Evolutionary conservation across 345 rosid genomes (phyloP).

Genomic region (Jatropha curcas): DNA sequence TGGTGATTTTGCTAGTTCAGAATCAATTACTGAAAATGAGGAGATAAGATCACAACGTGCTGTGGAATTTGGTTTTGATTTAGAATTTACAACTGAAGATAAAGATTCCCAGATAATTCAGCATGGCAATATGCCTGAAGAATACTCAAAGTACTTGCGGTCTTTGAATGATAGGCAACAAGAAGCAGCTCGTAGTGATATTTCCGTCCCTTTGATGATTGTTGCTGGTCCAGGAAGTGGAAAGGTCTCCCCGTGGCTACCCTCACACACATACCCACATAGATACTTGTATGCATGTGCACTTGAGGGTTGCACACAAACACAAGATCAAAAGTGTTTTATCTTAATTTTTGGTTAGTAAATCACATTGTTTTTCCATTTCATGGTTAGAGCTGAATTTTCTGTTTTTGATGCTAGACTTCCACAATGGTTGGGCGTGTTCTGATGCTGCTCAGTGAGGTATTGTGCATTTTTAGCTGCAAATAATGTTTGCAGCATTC

Average conservation of each 20-base stretch:
- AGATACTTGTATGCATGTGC: not conserved
- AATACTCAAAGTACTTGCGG: slow-evolving; percentile 58
- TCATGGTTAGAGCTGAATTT: slow-evolving; percentile 17
- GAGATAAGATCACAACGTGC: slow-evolving; percentile 3
- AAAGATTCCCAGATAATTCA: slow-evolving; percentile 24
- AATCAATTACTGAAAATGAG: slow-evolving; percentile 18
- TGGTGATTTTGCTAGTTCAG: slow-evolving; percentile 20
- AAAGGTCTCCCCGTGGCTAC: slow-evolving; percentile 52
- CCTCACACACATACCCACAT: not conserved
- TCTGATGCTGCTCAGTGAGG: slow-evolving; percentile 70
- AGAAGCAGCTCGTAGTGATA: slow-evolving; percentile 80
- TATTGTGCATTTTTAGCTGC: slow-evolving; percentile 28
- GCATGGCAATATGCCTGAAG: slow-evolving; percentile 54
- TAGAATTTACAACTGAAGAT: slow-evolving; percentile 26
- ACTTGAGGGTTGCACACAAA: not conserved
- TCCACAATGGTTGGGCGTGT: slow-evolving; percentile 98
- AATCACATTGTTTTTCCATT: slow-evolving; percentile 9
- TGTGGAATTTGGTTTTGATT: slow-evolving; percentile 7
- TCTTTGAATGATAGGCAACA: slow-evolving; percentile 78
- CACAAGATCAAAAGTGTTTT: not conserved
- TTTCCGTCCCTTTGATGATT: slow-evolving; percentile 81
- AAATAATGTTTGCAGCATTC: slow-evolving; percentile 13
- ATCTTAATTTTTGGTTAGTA: not conserved
- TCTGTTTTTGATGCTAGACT: slow-evolving; percentile 53
- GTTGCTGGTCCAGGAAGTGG: slow-evolving; percentile 99